Base-by-base conservation (phyloP, 75 land plant genomes). In the Pseudotsuga menziesii region DNA sequence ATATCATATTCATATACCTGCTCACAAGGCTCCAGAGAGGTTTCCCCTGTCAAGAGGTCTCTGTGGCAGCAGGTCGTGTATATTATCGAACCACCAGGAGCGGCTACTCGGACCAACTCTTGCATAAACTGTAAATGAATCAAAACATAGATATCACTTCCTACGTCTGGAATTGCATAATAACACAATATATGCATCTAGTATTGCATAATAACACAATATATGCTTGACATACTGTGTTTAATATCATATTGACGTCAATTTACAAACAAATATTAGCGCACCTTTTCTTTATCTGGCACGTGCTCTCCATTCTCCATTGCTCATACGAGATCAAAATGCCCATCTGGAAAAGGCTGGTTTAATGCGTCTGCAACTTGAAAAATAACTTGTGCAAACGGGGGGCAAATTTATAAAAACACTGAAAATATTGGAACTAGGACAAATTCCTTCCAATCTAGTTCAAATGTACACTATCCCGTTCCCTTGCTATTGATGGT, bases 271-370 rank as follows among this genome's bases (percentile, higher is more conserved):
- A 1, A 29, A 29, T 29, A 0, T 29, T 29, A 29, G 32, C 0
- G 32, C 32, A 92, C 99, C 97, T 96, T 92, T 41, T 78, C 41
- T 86, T 97, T 97, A 79, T 97, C 91, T 57, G 99, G 99, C 99
- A 97, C 94, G 81, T 97, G 98, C 78, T 97, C 97, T 35, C 95
- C 99, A 80, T 98, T 97, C 81, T 97, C 99, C 99, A 97, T 92
- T 5, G 99, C 92, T 95, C 97, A 97, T 39, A 97, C 97, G 55
- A 97, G 83, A 80, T 94, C 92, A 80, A 97, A 97, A 16, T 89
- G 79, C 32, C 86, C 87, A 79, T 92, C 93, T 55, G 85, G 87
- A 75, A 94, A 96, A 54, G 99, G 97, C 85, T 96, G 99, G 14
- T 90, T 57, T 74, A 94, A 66, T 66, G 99, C 99, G 87, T 87